Conservation (phyloP, 2,329 filamentous ascomycete genomes). For the Whalleya microplaca region DNA sequence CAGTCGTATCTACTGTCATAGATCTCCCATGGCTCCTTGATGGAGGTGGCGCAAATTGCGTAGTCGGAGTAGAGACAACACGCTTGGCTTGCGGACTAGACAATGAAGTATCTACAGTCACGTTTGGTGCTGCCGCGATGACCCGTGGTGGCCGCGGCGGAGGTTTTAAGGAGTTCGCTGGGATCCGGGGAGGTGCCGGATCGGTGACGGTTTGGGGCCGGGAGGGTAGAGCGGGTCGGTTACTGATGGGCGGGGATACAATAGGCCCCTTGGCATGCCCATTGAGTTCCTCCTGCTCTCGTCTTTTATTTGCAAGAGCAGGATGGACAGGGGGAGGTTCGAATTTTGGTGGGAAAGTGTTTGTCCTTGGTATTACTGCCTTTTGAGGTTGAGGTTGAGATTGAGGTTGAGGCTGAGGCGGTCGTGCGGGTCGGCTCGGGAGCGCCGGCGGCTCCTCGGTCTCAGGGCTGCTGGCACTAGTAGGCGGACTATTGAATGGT, state of each 20-base stretch:
- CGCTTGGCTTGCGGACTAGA: slow-evolving; percentile 41
- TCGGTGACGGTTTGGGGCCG: slow-evolving; percentile 48
- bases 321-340: slow-evolving; percentile 60
- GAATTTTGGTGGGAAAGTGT: slow-evolving; percentile 42
- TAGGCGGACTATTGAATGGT: slow-evolving; percentile 85
- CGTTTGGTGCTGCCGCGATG: slow-evolving; percentile 29
- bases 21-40: slow-evolving; percentile 50
- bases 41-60: slow-evolving; percentile 47
- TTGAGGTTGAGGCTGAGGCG: slow-evolving; percentile 44
- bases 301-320: slow-evolving; percentile 47
- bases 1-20: slow-evolving; percentile 53
- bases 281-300: slow-evolving; percentile 46
- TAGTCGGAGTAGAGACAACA: slow-evolving; percentile 50
- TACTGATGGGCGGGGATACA: slow-evolving; percentile 46
- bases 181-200: slow-evolving; percentile 33
- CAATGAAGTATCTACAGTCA: slow-evolving; percentile 26
- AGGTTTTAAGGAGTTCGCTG: slow-evolving; percentile 39
- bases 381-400: slow-evolving; percentile 43
- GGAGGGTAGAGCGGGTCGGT: slow-evolving; percentile 54
- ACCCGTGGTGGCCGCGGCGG: slow-evolving; percentile 50
- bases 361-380: slow-evolving; percentile 35
- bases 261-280: slow-evolving; percentile 42
- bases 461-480: slow-evolving; percentile 66
- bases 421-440: slow-evolving; percentile 52
- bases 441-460: slow-evolving; percentile 55